Evolutionary conservation across 441 rosid species (phyloP), one percentile per base, ranked within the genome.

Genomic region (Euphorbia celastroides): DNA sequence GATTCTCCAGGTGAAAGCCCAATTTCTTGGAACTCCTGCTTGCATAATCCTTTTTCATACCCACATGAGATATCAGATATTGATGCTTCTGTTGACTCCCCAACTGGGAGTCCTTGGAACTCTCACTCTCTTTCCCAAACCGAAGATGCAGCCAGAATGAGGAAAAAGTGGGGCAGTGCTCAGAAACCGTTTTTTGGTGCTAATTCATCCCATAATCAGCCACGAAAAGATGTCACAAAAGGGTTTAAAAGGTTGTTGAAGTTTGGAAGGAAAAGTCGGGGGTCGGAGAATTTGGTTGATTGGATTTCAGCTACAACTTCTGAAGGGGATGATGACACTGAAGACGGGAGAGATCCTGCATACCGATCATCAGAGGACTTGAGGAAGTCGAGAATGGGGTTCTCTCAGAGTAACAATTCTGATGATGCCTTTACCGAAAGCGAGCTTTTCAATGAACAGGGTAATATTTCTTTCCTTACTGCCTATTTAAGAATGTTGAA

Each of bases 271-370:
- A 95, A 86, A 78, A 84, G 77, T 75, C 93, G 95, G 62, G 97
- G 96, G 26, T 74, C 89, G 22, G 99, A 95, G 70, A 82, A 75
- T 78, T 75, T 88, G 71, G 89, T 76, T 71, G 98, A 95, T 71
- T 92, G 99, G 99, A 86, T 95, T 73, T 95, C 99, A 67, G 97
- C 89, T 44, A 92, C 98, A 12, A 92, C 99, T 55, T 92, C 98
- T 66, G 99, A 95, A 79, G 99, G 99, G 60, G 99, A 95, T 81
- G 99, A 92, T 77, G 99, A 95, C 72, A 83, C 93, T 54, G 98
- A 95, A 72, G 99, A 95, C 71, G 97, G 90, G 70, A 76, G 93
- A 52, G 98, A 95, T 79, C 82, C 80, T 73, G 85, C 89, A 28
- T 85, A 81, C 69, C 86, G 88, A 46, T 85, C 88, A 62, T 90